Evolutionary conservation across 2,329 filamentous ascomycete genomes (phyloP).

Genomic region (Alternaria sp.): DNA sequence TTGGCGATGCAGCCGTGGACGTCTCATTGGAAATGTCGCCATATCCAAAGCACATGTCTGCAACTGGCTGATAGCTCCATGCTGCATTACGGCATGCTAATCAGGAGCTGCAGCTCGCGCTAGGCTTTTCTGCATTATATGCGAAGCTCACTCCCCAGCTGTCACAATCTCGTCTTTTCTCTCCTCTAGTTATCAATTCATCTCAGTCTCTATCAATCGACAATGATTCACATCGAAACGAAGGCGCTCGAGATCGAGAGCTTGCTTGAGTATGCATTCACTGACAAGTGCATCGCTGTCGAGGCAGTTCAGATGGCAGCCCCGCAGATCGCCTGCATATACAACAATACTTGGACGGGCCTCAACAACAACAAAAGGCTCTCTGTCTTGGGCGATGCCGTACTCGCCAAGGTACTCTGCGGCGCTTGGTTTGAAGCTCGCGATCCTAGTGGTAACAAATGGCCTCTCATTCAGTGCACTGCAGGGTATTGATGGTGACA

Average conservation of each 20-base stretch:
- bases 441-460: constrained; percentile 9
- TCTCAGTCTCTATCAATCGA: neutral
- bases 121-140: neutral
- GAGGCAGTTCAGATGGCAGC: constrained; percentile 28
- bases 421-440: constrained; percentile 23
- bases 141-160: neutral
- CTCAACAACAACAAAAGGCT: constrained; percentile 25
- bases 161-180: neutral
- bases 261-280: constrained; percentile 19
- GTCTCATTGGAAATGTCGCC: neutral
- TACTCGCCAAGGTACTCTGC: constrained; percentile 18
- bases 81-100: neutral
- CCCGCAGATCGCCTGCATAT: neutral
- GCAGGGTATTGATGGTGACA: constrained; percentile 2
- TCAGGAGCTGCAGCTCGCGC: neutral
- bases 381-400: constrained; percentile 21
- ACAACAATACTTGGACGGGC: neutral
- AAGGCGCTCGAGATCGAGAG: constrained; percentile 12
- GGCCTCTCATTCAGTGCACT: neutral
- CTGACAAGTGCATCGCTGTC: constrained; percentile 18
- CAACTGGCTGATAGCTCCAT: too few relatives aligned
- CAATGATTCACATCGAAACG: neutral
- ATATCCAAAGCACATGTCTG: too few relatives aligned
- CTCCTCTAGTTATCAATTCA: neutral
- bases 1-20: neutral